Percentiles rank a stretch among this genome's conserved stretches.
Conservation (phyloP, 2,329 filamentous ascomycete genomes). For the Epicoccum nigrum region DNA sequence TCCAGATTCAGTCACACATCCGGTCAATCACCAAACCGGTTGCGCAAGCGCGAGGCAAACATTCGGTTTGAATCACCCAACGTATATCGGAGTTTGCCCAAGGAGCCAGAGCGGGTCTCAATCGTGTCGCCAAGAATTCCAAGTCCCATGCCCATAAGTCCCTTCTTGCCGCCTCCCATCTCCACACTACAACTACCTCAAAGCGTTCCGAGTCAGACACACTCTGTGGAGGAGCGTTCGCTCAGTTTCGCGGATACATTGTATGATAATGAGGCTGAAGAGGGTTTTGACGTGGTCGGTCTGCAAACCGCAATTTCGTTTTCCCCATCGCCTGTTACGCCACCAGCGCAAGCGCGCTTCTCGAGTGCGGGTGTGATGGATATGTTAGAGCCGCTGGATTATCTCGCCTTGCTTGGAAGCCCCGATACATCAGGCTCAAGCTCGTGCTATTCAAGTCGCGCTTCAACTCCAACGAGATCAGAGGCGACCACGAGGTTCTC, state of each 20-base stretch:
- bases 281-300: slow-evolving; percentile 5
- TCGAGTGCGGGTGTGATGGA: slow-evolving; percentile 1
- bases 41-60: slow-evolving; percentile 11
- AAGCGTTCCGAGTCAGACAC: not conserved
- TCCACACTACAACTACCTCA: not conserved
- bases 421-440: slow-evolving; percentile 3
- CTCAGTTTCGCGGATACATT: not conserved
- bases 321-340: slow-evolving; percentile 1
- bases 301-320: slow-evolving; percentile 10
- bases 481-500: not conserved
- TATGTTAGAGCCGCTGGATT: not conserved
- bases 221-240: not conserved
- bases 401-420: not conserved
- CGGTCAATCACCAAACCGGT: slow-evolving; percentile 1
- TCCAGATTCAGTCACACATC: not conserved
- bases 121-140: slow-evolving; percentile 14
- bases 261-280: slow-evolving; percentile 7
- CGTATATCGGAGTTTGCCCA: not conserved
- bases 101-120: slow-evolving; percentile 8
- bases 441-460: slow-evolving; percentile 8
- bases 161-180: slow-evolving; percentile 11
- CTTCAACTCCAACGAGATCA: slow-evolving; percentile 4
- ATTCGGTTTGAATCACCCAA: slow-evolving; percentile 9
- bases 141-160: slow-evolving; percentile 10
- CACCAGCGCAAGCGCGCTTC: slow-evolving; percentile 7